A percentile compares a stretch with the other conserved stretches of the same genome.
Conservation (phyloP, 1,139 yeast genomes). For the Suhomyces choctaworum region DNA sequence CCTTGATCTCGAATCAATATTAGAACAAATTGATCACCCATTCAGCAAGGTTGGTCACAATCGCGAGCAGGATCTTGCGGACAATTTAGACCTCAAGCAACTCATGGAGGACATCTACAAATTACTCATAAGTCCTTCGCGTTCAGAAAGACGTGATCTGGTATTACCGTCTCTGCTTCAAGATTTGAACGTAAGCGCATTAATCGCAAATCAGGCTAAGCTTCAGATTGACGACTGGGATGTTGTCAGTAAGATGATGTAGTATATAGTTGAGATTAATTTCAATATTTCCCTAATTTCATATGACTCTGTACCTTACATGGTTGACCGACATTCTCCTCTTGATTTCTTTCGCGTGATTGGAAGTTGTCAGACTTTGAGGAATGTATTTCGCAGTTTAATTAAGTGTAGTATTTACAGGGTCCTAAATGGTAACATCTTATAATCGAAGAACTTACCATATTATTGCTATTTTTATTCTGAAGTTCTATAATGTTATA, state of each 20-base stretch:
- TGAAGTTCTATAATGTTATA: no score
- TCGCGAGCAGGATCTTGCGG: conserved; percentile 8
- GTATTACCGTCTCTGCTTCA: conserved; percentile 20
- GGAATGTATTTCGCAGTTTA: no score
- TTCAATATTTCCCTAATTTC: no score
- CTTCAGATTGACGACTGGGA: conserved; percentile 45
- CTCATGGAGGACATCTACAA: conserved; percentile 19
- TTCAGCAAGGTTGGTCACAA: conserved; percentile 1
- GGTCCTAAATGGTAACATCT: no score
- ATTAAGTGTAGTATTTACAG: no score
- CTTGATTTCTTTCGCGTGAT: no score
- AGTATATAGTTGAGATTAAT: no score
- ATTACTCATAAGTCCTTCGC: conserved; percentile 10
- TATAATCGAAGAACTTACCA: no score
- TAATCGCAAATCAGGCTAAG: conserved; percentile 30
- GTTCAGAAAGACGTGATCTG: conserved; percentile 5
- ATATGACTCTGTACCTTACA: no score
- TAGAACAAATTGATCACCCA: conserved; percentile 11
- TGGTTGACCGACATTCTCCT: no score
- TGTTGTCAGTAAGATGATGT: conserved; percentile 32
- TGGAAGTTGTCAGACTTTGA: no score
- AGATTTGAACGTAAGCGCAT: conserved; percentile 26
- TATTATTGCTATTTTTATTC: no score
- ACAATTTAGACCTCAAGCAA: conserved; percentile 12
- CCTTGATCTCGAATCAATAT: conserved; percentile 27